Percentiles rank a stretch among this genome's conserved stretches.
Evolutionary conservation across 805 yeast species (phyloP).

Genomic region (Metschnikowia gelsemii): DNA sequence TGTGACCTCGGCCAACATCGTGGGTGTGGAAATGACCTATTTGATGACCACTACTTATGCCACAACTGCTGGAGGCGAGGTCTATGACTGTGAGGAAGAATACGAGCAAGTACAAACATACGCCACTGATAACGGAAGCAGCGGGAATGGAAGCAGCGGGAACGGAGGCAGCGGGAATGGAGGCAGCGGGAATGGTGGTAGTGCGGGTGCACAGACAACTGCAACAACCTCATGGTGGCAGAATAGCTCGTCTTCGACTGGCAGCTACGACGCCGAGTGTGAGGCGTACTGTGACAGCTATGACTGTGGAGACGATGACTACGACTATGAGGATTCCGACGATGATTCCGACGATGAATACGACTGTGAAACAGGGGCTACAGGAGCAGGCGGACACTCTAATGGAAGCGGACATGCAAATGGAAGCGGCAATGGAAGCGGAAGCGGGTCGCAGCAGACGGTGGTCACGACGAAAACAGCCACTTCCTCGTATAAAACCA

Average conservation of each 20-base stretch:
- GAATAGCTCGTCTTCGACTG: conserved; percentile 7
- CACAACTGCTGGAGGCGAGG: conserved; percentile 13
- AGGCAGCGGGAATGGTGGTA: neutral
- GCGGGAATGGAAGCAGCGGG: neutral
- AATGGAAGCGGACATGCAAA: conserved; percentile 2
- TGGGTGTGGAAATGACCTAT: conserved; percentile 15
- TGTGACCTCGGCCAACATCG: conserved; percentile 13
- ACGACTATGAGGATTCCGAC: conserved; percentile 20
- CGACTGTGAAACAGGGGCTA: conserved; percentile 5
- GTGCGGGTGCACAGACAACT: conserved; percentile 4
- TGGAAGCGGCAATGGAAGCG: too few relatives aligned
- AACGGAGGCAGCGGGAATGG: too few relatives aligned
- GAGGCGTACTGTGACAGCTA: conserved; percentile 19
- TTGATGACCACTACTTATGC: conserved; percentile 14
- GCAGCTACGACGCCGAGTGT: conserved; percentile 17
- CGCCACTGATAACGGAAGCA: conserved; percentile 4
- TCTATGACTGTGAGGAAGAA: conserved; percentile 18
- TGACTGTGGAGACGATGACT: conserved; percentile 21
- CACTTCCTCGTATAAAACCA: conserved; percentile 16
- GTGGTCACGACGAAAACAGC: conserved; percentile 15
- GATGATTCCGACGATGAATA: conserved; percentile 17
- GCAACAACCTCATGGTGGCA: conserved; percentile 19
- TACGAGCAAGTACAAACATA: conserved; percentile 8
- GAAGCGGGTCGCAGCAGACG: conserved; percentile 7
- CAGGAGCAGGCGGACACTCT: neutral